A percentile compares a stretch with the other conserved stretches of the same genome.
These are phyloP conservation scores for Pythium rhizo-oryzae DNA, from an alignment of 352 stramenopile species.

Conservation along the genomic window DNA sequence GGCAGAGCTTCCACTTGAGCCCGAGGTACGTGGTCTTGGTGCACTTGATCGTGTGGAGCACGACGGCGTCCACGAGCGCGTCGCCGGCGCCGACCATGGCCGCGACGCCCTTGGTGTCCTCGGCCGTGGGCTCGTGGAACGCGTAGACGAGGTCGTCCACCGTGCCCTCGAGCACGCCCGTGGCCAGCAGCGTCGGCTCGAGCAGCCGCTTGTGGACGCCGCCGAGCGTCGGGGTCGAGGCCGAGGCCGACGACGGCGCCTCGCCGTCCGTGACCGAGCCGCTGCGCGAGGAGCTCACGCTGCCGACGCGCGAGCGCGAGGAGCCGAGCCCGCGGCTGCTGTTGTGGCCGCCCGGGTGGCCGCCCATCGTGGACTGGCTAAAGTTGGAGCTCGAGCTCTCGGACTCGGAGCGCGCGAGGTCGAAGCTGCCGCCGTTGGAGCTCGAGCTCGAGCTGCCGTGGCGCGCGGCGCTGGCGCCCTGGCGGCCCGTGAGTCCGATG, in stretches of 20 bases:
- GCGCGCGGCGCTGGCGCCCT: background rate
- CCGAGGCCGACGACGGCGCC: background rate
- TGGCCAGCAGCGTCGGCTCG: constrained; percentile 22
- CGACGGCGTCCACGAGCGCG: constrained; percentile 59
- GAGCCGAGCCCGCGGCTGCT: background rate
- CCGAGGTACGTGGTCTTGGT: constrained; percentile 61
- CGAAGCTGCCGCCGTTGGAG: constrained; percentile 11
- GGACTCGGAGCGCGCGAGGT: too few species aligned
- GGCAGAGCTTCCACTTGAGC: constrained; percentile 75
- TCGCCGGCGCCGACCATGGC: constrained; percentile 54
- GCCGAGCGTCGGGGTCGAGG: background rate
- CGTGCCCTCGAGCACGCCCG: constrained; percentile 29
- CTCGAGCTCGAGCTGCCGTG: constrained; percentile 1
- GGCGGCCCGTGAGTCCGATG: constrained; percentile 28
- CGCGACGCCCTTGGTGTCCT: constrained; percentile 29
- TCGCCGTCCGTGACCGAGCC: constrained; percentile 7
- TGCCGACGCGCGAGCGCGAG: background rate
- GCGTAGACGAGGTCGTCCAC: constrained; percentile 29
- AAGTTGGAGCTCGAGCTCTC: constrained; percentile 3
- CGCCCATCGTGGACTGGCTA: background rate
- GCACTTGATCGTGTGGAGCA: constrained; percentile 59
- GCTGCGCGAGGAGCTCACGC: background rate
- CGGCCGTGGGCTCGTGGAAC: constrained; percentile 26
- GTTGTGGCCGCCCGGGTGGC: background rate
- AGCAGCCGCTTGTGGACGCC: constrained; percentile 9